Evolutionary conservation across 257 asterid species (phyloP), one percentile per base, ranked within the genome.

Genomic region (Fraxinus quadrangulata): DNA sequence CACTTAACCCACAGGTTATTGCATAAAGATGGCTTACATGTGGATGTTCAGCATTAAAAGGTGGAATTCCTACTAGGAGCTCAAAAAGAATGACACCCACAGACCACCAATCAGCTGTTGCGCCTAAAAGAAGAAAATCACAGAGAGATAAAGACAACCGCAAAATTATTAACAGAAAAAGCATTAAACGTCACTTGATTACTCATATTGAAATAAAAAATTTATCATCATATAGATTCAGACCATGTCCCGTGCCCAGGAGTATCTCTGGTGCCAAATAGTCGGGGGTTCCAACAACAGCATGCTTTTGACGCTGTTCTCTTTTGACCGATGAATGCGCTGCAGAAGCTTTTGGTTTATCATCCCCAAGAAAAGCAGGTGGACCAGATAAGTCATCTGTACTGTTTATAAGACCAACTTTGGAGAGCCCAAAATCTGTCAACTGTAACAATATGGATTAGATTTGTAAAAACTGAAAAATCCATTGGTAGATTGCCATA

Each of bases 41-140:
- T 70, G 97, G 98, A 79, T 85, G 78, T 71, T 90, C 97, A 33
- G 98, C 98, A 77, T 92, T 94, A 78, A 94, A 94, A 81, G 98
- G 97, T n/a, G 98, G 98, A 85, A 94, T 33, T 59, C 98, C 97
- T 0, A 94, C 98, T 75, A 94, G 83, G 79, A 94, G 88, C 85
- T 94, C 98, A 65, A 85, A 94, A 74, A 94, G 91, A 85, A 94
- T 89, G 70, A 94, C 92, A 67, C 98, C 98, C 72, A 89, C 96
- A 68, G 98, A 94, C 98, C 98, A 94, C 98, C 98, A 94, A 87
- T 94, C 98, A 45, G 98, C 97, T 76, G 97, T 93, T 79, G 88
- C 89, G 47, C 96, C 98, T 93, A 77, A 34, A 84, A 67, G 75
- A 75, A 73, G 68, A 75, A 68, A 33, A 82, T 49, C 16, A 67